Evolutionary conservation across 2,329 filamentous ascomycete genomes (phyloP), one percentile per base, ranked within the genome.

Genomic region (Blastomyces parvus): DNA sequence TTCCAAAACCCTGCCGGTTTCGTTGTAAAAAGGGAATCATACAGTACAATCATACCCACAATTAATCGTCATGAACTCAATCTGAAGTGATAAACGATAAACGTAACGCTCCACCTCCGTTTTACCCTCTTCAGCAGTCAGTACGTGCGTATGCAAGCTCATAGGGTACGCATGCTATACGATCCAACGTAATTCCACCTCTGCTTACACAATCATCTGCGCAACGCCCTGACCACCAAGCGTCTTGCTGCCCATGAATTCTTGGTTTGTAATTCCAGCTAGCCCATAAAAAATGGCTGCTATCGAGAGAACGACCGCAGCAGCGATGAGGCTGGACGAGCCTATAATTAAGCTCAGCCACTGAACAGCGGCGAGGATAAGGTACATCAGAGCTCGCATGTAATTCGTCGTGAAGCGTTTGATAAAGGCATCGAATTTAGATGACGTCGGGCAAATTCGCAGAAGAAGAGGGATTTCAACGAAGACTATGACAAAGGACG

Each of bases 371-470:
- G 86, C 89, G 89, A 97, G 93, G 74, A 85, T 79, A 64, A 79
- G 78, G 78, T 99, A 99, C 74, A 96, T 88, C 64, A 81, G 88
- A 25, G 93, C 93, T 78, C 94, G 91, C 87, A 94, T 95, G 81
- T 92, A 97, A 82, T 97, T 97, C 64, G 92, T 96, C 67, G 91
- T 91, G 81, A 99, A 90, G 72, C 85, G 88, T 77, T 93, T 91
- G 77, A 99, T 93, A 74, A 91, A 88, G 68, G 80, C 81, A 76
- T 99, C 94, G 79, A 99, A 99, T 68, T 84, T 86, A 67, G 87
- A 78, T 17, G 93, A 97, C 6, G 94, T 99, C 64, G 94, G 94
- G 81, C 94, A 99, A 80, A 99, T 97, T 78, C 94, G 90, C 66
- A 99, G 87, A 64, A 99, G 89, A 64, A 97, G 87, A 36, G 94